A percentile compares a stretch with the other conserved stretches of the same genome.
Conservation (phyloP, 345 rosid species). For the Lagerstroemia speciosa region DNA sequence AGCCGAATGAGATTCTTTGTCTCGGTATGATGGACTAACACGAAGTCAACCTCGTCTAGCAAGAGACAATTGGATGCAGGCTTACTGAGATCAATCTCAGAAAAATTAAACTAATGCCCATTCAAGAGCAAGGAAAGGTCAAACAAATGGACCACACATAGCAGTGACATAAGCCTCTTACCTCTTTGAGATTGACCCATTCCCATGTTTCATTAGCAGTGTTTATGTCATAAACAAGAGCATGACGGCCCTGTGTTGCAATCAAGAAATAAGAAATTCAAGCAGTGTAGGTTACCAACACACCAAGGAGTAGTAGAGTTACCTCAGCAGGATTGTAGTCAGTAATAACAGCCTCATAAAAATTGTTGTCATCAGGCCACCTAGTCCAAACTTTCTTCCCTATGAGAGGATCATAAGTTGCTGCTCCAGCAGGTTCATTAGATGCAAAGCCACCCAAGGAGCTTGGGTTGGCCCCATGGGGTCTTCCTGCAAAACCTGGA, state of each 20-base stretch:
- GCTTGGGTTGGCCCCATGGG: constrained; percentile 39
- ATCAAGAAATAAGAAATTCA: background rate
- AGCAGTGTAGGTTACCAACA: background rate
- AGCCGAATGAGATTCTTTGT: background rate
- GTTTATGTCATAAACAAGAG: constrained; percentile 83
- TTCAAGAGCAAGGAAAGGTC: background rate
- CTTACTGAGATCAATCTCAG: background rate
- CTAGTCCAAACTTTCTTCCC: constrained; percentile 95
- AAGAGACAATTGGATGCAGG: background rate
- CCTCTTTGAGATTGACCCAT: constrained; percentile 99
- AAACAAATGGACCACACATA: background rate
- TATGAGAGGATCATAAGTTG: constrained; percentile 54
- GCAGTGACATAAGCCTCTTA: constrained; percentile 17
- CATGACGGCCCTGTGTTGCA: constrained; percentile 66
- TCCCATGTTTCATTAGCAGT: constrained; percentile 87
- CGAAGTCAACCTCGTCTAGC: background rate
- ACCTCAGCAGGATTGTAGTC: constrained; percentile 71
- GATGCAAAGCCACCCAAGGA: constrained; percentile 42
- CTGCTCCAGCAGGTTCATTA: constrained; percentile 60
- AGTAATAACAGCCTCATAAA: constrained; percentile 84
- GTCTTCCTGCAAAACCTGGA: constrained; percentile 57
- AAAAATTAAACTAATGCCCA: background rate
- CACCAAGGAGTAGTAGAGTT: constrained; percentile 11
- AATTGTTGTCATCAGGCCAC: constrained; percentile 96
- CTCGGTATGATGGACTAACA: background rate